Evolutionary conservation across 2,329 filamentous ascomycete species (phyloP).

Genomic region (Venturia aucupariae): DNA sequence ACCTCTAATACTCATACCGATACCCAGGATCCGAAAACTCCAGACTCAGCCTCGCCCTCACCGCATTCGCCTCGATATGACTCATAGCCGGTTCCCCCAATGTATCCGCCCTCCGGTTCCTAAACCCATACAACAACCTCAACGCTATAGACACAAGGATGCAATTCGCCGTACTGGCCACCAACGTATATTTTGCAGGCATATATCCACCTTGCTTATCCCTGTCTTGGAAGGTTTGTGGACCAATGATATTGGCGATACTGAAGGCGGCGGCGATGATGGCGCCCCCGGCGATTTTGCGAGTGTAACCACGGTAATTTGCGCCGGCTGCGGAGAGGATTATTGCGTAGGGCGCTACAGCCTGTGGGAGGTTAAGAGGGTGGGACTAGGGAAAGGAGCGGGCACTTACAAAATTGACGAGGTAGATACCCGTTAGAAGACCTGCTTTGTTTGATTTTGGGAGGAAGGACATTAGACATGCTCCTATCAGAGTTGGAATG

Average conservation of each 20-base stretch:
- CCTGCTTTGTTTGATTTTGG: slow-evolving; percentile 9
- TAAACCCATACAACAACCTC: slow-evolving; percentile 14
- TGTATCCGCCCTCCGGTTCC: slow-evolving; percentile 10
- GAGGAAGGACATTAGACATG: slow-evolving; percentile 14
- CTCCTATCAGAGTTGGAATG: slow-evolving; percentile 13
- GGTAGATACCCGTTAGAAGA: slow-evolving; percentile 13
- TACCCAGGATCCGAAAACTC: slow-evolving; percentile 12
- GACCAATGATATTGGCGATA: slow-evolving; percentile 16
- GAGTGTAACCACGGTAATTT: slow-evolving; percentile 13
- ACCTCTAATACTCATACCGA: slow-evolving; percentile 10
- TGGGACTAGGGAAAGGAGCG: neutral
- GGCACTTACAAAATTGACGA: slow-evolving; percentile 13
- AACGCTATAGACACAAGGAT: slow-evolving; percentile 12
- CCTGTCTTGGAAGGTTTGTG: slow-evolving; percentile 14
- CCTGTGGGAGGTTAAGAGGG: neutral
- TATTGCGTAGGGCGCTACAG: slow-evolving; percentile 14
- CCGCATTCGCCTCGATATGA: slow-evolving; percentile 12
- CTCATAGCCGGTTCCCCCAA: slow-evolving; percentile 12
- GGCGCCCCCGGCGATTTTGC: slow-evolving; percentile 9
- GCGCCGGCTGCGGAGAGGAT: slow-evolving; percentile 13
- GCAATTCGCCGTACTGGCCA: neutral
- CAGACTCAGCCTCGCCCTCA: slow-evolving; percentile 2
- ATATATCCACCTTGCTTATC: slow-evolving; percentile 9
- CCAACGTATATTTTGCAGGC: slow-evolving; percentile 13
- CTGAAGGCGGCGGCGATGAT: slow-evolving; percentile 14